phyloP scores from a whole-genome alignment of 2,329 filamentous ascomycete species.

The Zasmidium cellare region DNA sequence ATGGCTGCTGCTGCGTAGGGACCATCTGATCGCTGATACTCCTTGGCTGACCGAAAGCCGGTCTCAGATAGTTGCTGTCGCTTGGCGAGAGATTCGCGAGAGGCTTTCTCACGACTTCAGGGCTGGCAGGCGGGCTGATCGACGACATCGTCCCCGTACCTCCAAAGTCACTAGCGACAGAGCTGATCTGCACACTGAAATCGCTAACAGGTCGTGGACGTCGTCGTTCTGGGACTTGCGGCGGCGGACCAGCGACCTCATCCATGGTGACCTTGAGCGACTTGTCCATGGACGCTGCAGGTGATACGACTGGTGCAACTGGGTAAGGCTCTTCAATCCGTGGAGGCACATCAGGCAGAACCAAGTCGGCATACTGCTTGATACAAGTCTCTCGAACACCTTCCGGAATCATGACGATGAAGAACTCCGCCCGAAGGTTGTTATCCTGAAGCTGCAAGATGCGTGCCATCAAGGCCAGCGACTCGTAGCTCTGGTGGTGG shows the following conservation, averaged over 20 bases:
- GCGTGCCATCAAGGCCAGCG: conserved; percentile 32
- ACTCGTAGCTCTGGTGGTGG: conserved; percentile 28
- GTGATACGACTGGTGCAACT: not conserved
- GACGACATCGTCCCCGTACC: not conserved
- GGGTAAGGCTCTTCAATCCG: not conserved
- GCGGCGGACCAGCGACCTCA: not conserved
- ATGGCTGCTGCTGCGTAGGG: not conserved
- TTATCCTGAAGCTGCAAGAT: conserved; percentile 22
- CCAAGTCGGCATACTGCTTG: not conserved
- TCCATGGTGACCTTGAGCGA: not conserved
- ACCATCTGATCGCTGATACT: not conserved
- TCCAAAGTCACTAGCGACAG: conserved; percentile 1
- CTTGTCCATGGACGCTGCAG: not conserved
- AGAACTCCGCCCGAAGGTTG: conserved; percentile 11
- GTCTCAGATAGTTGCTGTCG: not conserved
- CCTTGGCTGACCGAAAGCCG: not conserved
- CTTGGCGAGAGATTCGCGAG: not conserved
- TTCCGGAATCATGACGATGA: conserved; percentile 15
- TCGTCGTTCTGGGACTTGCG: not conserved
- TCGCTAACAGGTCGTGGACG: not conserved
- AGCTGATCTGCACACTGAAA: not conserved
- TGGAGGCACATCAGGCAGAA: not conserved
- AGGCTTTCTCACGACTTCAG: not conserved
- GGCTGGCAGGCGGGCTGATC: not conserved
- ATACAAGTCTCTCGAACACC: conserved; percentile 4